phyloP scores from a whole-genome alignment of 2,329 filamentous ascomycete genomes.

The Gaeumannomyces sp. region DNA sequence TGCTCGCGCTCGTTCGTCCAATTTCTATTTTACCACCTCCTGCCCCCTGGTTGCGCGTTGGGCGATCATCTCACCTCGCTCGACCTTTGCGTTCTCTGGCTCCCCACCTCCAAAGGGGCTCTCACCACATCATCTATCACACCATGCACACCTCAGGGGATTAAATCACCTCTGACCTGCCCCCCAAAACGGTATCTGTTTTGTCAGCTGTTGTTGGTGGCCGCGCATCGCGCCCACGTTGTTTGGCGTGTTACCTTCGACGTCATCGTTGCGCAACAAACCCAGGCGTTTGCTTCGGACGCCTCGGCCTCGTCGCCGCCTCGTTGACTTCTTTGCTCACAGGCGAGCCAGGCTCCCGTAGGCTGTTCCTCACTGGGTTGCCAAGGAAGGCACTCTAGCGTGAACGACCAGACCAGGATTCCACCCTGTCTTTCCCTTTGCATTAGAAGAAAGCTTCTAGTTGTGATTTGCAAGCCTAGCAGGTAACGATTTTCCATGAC shows the following conservation, averaged over 20 bases:
- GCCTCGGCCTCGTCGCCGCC: not conserved
- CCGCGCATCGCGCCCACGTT: too few relatives aligned
- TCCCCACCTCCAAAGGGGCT: not conserved
- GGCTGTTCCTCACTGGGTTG: not conserved
- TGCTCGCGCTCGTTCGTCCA: not conserved
- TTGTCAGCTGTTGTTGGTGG: not conserved
- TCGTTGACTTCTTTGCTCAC: not conserved
- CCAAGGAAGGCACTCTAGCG: not conserved
- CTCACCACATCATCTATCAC: not conserved
- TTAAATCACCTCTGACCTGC: not conserved
- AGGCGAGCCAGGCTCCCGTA: not conserved
- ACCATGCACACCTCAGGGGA: not conserved
- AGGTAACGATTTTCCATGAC: not conserved
- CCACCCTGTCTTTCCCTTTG: too few relatives aligned
- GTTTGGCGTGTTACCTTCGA: not conserved
- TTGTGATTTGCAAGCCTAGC: not conserved
- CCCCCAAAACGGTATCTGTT: not conserved
- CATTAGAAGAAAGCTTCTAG: not conserved
- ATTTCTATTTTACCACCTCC: not conserved
- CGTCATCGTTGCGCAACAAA: not conserved
- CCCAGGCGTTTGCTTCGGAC: not conserved
- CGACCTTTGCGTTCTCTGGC: not conserved
- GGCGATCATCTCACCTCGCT: not conserved
- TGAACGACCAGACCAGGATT: too few relatives aligned
- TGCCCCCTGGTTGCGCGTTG: not conserved